Evolutionary conservation across 1,284 basidiomycete species (phyloP).

Genomic region (Naganishia cerealis): DNA sequence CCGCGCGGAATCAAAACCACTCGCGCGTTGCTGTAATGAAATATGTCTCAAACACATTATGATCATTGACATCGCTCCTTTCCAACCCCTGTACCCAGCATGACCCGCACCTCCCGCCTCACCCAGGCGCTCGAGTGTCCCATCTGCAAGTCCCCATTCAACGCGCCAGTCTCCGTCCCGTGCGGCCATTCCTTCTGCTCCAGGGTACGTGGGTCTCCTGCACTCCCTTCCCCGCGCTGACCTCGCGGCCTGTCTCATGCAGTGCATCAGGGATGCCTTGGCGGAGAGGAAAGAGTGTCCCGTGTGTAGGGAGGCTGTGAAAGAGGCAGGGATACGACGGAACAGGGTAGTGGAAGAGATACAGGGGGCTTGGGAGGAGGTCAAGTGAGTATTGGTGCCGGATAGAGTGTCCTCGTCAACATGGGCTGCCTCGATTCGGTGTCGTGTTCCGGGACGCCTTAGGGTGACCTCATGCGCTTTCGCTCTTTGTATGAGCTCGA

Average conservation of each 20-base stretch:
- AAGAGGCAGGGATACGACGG: slow-evolving; percentile 26
- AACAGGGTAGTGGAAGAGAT: slow-evolving; percentile 27
- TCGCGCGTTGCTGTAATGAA: no score
- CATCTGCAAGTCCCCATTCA: slow-evolving; percentile 36
- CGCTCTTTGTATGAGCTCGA: no score
- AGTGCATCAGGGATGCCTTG: slow-evolving; percentile 32
- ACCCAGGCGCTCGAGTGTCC: slow-evolving; percentile 3
- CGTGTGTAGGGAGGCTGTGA: slow-evolving; percentile 19
- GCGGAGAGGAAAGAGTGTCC: slow-evolving; percentile 28
- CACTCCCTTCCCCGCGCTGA: not conserved
- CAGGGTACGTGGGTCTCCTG: slow-evolving; percentile 39
- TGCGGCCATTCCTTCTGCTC: slow-evolving; percentile 55
- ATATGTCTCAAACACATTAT: no score
- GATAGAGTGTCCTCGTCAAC: no score
- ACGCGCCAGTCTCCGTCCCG: slow-evolving; percentile 46
- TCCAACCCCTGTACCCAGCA: no score
- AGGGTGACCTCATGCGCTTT: no score
- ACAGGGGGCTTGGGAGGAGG: slow-evolving; percentile 10
- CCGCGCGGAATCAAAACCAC: no score
- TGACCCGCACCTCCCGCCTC: no score
- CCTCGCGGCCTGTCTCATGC: no score
- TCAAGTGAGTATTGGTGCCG: slow-evolving; percentile 10
- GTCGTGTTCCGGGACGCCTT: no score
- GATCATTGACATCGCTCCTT: no score
- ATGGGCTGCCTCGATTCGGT: no score